A percentile compares a stretch with the other conserved stretches of the same genome.
phyloP scores from a whole-genome alignment of 2,329 filamentous ascomycete species.

The Curvularia hawaiiensis region DNA sequence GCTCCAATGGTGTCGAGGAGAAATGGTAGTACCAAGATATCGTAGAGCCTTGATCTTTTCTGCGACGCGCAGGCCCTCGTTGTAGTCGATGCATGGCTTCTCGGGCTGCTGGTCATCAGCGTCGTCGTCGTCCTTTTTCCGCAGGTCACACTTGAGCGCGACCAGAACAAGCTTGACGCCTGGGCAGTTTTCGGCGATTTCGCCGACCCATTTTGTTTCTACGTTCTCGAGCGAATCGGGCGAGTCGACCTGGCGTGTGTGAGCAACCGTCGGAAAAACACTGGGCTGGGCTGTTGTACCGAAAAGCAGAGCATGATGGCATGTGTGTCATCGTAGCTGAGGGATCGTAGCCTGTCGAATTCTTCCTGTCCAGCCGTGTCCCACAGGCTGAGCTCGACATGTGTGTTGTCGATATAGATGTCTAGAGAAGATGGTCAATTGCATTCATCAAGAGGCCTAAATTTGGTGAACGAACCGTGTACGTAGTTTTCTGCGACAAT shows the following conservation, averaged over 20 bases:
- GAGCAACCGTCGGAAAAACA: constrained; percentile 2
- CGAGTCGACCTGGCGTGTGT: constrained; percentile 71
- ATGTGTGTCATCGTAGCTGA: constrained; percentile 98
- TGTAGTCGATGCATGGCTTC: constrained; percentile 80
- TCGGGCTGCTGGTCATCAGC: constrained; percentile 54
- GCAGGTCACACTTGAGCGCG: constrained; percentile 93
- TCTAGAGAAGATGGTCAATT: constrained; percentile 59
- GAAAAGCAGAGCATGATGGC: constrained; percentile 99
- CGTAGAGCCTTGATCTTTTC: constrained; percentile 89
- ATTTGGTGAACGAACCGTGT: constrained; percentile 68
- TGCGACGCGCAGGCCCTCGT: constrained; percentile 88
- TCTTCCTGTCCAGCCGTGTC: constrained; percentile 99
- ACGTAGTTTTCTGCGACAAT: constrained; percentile 82
- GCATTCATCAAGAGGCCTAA: background rate
- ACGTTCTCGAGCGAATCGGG: constrained; percentile 98
- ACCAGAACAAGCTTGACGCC: constrained; percentile 94
- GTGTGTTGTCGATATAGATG: constrained; percentile 96
- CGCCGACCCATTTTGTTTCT: constrained; percentile 96
- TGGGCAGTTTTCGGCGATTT: constrained; percentile 97
- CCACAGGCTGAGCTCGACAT: constrained; percentile 97
- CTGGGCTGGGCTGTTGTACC: constrained; percentile 24
- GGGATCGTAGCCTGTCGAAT: constrained; percentile 92
- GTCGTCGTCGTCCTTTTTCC: constrained; percentile 71
- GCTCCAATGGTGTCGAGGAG: background rate
- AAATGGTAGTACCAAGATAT: constrained; percentile 70